Evolutionary conservation across 1,284 basidiomycete species (phyloP), one percentile per base, ranked within the genome.

Genomic region (Trichosporon ovoides): DNA sequence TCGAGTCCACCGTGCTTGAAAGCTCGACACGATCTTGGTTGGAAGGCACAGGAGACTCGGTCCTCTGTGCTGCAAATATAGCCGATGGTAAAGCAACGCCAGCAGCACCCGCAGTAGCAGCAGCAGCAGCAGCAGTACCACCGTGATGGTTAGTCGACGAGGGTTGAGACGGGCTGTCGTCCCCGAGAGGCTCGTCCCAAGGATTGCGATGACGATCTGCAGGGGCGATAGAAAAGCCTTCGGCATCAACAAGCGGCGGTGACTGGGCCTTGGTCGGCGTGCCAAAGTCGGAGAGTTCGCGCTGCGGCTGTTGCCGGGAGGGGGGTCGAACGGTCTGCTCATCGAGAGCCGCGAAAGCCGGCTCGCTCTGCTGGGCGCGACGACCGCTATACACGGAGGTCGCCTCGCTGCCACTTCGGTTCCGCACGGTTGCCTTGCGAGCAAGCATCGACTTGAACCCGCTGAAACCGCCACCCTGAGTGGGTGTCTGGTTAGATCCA

Each of bases 151-250:
- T 48, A 3, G 53, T 33, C 19, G 46, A 53, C 22, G 59, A 52
- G 13, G 65, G 53, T 1, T 48, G 61, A 20, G 62, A 63, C n/a
- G 63, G 60, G 6, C 65, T 56, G 20, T 58, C 55, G 43, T 72
- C 68, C 50, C 66, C 28, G 28, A 31, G 71, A 1, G 71, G 69
- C 14, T 76, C 70, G 38, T 78, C 80, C 81, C 78, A 81, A 2
- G 76, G 77, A 59, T 71, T 77, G 50, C 78, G 70, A 62, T 81
- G 80, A 46, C 79, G 72, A 50, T 79, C 78, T 1, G 77, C 70
- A 1, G 81, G 81, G 14, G 81, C 79, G 11, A 82, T 77, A 11
- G 80, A 79, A 74, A 76, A 83, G 7, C 81, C 81, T 52, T 82
- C 80, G 0, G 71, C 68, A 52, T 83, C 81, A 14, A 83, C 79